Evolutionary conservation across 73 alveolate genomes (phyloP).

Genomic region (Breviolum minutum): DNA sequence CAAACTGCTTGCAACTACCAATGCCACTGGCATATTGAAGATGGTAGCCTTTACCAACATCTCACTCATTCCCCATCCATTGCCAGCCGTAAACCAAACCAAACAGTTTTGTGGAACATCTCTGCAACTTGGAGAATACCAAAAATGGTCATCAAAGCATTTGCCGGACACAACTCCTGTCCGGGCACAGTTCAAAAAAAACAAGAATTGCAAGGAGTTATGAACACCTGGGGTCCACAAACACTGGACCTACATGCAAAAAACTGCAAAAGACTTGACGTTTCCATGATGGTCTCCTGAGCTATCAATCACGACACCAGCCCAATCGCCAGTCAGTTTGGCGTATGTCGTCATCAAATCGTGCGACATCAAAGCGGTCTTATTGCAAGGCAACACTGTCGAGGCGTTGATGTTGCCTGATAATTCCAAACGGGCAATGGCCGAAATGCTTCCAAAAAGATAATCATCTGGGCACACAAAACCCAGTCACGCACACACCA

Average conservation of each 20-base stretch:
- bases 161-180: background rate
- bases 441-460: background rate
- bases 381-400: background rate
- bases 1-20: background rate
- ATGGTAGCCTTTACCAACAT: background rate
- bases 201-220: no score
- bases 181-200: background rate
- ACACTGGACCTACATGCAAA: no score
- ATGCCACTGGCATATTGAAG: conserved; percentile 5
- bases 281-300: no score
- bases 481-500: no score
- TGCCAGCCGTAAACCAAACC: background rate
- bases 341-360: background rate
- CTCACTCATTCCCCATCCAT: conserved; percentile 15
- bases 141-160: conserved; percentile 30
- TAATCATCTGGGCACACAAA: background rate
- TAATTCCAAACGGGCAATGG: background rate
- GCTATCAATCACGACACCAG: background rate
- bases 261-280: no score
- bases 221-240: no score
- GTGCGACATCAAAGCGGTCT: background rate
- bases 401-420: background rate
- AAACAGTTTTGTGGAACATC: background rate
- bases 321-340: background rate
- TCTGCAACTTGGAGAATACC: conserved; percentile 43